These are phyloP conservation scores for Pisolithus sp. DNA, from an alignment of 768 basidiomycete species.

Conservation along the genomic window DNA sequence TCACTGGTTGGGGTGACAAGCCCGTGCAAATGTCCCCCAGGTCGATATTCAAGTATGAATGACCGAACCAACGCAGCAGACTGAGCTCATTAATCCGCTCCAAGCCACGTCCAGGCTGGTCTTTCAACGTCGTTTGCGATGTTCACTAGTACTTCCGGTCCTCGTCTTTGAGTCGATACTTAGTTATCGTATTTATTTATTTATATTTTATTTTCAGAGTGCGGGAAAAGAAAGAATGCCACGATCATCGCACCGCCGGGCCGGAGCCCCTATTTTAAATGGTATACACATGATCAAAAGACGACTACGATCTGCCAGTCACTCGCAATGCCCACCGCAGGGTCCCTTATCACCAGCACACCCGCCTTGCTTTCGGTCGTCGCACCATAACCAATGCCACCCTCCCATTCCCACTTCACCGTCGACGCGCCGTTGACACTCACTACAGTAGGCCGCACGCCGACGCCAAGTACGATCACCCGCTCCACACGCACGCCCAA, in stretches of 20 bases:
- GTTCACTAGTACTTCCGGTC: too few relatives aligned
- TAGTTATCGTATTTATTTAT: too few relatives aligned
- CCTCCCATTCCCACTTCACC: conserved; percentile 20
- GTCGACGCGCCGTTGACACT: conserved; percentile 31
- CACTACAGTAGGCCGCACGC: conserved; percentile 54
- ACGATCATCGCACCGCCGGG: not conserved
- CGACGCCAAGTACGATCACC: conserved; percentile 72
- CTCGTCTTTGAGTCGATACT: too few relatives aligned
- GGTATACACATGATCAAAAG: conserved; percentile 6
- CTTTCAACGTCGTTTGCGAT: not conserved
- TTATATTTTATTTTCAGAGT: not conserved
- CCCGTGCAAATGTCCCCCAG: too few relatives aligned
- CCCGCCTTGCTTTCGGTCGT: conserved; percentile 58
- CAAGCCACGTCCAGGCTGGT: not conserved
- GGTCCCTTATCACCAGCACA: conserved; percentile 71
- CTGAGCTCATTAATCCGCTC: not conserved
- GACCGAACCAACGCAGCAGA: not conserved
- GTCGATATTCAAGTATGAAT: not conserved
- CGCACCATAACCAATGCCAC: conserved; percentile 49
- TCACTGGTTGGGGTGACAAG: too few relatives aligned
- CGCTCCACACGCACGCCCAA: conserved; percentile 70
- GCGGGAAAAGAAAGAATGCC: not conserved
- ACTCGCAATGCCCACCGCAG: conserved; percentile 45
- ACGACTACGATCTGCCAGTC: conserved; percentile 57
- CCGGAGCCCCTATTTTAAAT: not conserved